Conservation (phyloP, 192 early-diverging fungal genomes). For the Gamsiella multidivaricata region DNA sequence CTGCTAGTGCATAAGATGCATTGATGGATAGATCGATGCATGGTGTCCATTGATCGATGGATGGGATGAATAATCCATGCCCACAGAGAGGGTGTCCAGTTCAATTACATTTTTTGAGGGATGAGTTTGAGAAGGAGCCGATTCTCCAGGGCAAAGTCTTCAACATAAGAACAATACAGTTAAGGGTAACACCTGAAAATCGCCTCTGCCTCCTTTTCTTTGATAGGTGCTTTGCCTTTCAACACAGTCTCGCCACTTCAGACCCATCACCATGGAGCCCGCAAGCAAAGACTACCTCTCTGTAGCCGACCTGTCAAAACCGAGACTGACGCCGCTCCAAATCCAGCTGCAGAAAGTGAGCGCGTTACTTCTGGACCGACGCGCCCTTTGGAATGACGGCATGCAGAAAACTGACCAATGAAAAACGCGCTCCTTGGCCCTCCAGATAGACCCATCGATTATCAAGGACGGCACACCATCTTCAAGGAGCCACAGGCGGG, state of each 20-base stretch:
- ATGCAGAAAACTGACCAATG: no score
- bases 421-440: no score
- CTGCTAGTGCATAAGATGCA: background rate
- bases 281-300: slow-evolving; percentile 32
- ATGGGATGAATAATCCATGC: background rate
- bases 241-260: background rate
- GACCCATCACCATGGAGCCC: slow-evolving; percentile 9
- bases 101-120: slow-evolving; percentile 44
- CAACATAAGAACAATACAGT: no score
- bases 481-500: slow-evolving; percentile 20
- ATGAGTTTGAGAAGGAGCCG: slow-evolving; percentile 45
- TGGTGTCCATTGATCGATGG: slow-evolving; percentile 13
- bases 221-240: no score
- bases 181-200: no score
- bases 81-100: background rate
- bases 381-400: no score
- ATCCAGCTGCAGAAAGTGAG: slow-evolving; percentile 29
- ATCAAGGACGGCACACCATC: slow-evolving; percentile 26
- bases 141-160: background rate
- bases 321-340: slow-evolving; percentile 23
- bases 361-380: no score
- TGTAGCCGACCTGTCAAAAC: slow-evolving; percentile 32
- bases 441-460: slow-evolving; percentile 38
- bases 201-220: no score
- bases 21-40: slow-evolving; percentile 12